Percentiles rank a stretch among this genome's conserved stretches.
Evolutionary conservation across 805 yeast genomes (phyloP).

Genomic region (Torulaspora gathmanii): DNA sequence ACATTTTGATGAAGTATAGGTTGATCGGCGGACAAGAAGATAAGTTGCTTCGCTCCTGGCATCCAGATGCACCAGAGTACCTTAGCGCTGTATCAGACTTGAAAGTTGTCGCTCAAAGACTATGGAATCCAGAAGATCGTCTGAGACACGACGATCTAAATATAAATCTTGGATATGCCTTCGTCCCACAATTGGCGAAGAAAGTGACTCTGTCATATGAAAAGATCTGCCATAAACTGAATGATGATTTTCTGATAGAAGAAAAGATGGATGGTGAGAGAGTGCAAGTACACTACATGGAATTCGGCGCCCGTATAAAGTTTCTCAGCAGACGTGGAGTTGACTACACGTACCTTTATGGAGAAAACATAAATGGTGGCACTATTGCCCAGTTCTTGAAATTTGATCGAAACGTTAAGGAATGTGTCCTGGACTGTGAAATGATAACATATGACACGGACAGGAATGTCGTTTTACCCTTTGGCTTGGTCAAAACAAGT

Average conservation of each 20-base stretch:
- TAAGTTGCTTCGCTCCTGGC: slow-evolving; percentile 58
- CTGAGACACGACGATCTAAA: slow-evolving; percentile 40
- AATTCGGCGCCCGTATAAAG: slow-evolving; percentile 38
- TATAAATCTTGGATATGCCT: slow-evolving; percentile 40
- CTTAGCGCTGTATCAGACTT: slow-evolving; percentile 63
- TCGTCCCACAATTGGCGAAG: slow-evolving; percentile 72
- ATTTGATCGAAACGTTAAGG: slow-evolving; percentile 36
- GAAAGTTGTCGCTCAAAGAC: slow-evolving; percentile 52
- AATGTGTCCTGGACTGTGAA: slow-evolving; percentile 73
- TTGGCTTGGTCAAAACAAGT: slow-evolving; percentile 71
- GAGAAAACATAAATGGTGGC: slow-evolving; percentile 47
- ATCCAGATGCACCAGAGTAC: slow-evolving; percentile 68
- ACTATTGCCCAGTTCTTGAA: slow-evolving; percentile 50
- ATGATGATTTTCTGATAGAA: slow-evolving; percentile 59
- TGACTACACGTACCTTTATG: slow-evolving; percentile 71
- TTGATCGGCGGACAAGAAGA: slow-evolving; percentile 61
- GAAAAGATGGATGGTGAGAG: slow-evolving; percentile 95
- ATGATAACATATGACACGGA: slow-evolving; percentile 81
- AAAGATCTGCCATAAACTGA: slow-evolving; percentile 45
- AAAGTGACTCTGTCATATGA: slow-evolving; percentile 49
- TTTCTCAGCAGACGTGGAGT: slow-evolving; percentile 58
- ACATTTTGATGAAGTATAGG: slow-evolving; percentile 56
- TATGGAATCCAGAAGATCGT: slow-evolving; percentile 47
- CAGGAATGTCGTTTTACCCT: slow-evolving; percentile 57
- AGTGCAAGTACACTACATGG: slow-evolving; percentile 64